Base-by-base conservation (phyloP, 2,329 filamentous ascomycete species). In the Microdochium paspali region DNA sequence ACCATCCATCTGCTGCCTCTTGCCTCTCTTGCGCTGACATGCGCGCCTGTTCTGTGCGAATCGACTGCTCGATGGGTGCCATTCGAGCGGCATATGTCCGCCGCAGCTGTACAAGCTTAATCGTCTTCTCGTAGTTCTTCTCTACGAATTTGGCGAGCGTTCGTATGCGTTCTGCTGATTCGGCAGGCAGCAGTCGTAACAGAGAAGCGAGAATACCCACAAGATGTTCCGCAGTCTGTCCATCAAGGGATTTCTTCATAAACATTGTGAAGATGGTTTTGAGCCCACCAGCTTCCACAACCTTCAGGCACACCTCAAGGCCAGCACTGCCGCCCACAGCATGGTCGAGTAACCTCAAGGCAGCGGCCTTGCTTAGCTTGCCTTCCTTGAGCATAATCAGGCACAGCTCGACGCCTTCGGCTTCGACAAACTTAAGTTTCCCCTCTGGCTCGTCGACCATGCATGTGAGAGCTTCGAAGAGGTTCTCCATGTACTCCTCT, bases 141-240 rank as follows among this genome's bases (percentile, higher is more conserved):
- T 98, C 93, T 18, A 95, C 85, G 58, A 97, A 97, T 61, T 98
- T 98, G 44, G 90, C 91, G 3, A 97, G 75, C 1, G 85, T 79
- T 3, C 93, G 80, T 56, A 97, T 94, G 5, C 93, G 79, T 26
- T 83, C 76, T 0, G 87, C 74, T 1, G 87, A 90, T 26, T 88
- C 80, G 15, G 82, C 86, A 0, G 90, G 90, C 1, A 98, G 66
- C 3, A 84, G 74, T 23, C 90, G 83, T 1, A 98, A 73, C 62
- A 98, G 76, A 0, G 86, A 87, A 1, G 87, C 80, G 53, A 97
- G 90, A 10, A 97, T 85, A 9, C 87, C 84, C 6, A 97, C 72
- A 0, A 97, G 69, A 61, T 96, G 90, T 58, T 95, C 89, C 0
- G 79, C 80, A 1, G 79, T 76, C 49, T 80, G 74, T 28, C 68